phyloP scores from a whole-genome alignment of 306 rosid genomes.

The Cucurbita moschata region DNA sequence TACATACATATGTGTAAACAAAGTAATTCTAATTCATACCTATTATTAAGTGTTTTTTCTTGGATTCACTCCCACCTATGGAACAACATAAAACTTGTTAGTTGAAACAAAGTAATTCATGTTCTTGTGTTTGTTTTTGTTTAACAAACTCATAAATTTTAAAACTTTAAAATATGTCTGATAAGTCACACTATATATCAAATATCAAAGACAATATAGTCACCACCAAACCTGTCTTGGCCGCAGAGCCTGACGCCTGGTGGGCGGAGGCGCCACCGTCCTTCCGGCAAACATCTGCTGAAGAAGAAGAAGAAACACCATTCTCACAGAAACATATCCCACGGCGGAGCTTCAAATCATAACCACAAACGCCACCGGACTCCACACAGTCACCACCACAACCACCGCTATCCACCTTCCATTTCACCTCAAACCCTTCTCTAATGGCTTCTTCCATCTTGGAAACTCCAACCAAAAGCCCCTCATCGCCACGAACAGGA shows the following conservation, averaged over 20 bases:
- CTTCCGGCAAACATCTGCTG: neutral
- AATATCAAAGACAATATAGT: no score
- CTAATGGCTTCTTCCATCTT: neutral
- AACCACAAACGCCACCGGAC: neutral
- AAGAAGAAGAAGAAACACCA: neutral
- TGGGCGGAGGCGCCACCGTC: neutral
- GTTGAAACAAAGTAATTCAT: no score
- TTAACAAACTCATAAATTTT: no score
- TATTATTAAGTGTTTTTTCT: neutral
- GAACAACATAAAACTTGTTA: no score
- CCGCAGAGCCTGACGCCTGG: neutral
- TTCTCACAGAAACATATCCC: neutral
- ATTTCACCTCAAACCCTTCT: slow-evolving; percentile 2
- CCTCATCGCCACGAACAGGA: neutral
- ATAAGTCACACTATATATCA: no score
- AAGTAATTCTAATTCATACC: neutral
- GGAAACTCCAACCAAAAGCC: neutral
- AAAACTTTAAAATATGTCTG: no score
- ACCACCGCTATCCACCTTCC: neutral
- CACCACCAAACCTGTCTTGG: neutral
- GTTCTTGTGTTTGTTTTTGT: no score
- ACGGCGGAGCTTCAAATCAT: neutral
- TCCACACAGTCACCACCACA: neutral
- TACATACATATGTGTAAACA: neutral
- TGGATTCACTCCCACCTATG: no score